Base-by-base conservation (phyloP, 768 basidiomycete species). In the Suillus subalutaceus region DNA sequence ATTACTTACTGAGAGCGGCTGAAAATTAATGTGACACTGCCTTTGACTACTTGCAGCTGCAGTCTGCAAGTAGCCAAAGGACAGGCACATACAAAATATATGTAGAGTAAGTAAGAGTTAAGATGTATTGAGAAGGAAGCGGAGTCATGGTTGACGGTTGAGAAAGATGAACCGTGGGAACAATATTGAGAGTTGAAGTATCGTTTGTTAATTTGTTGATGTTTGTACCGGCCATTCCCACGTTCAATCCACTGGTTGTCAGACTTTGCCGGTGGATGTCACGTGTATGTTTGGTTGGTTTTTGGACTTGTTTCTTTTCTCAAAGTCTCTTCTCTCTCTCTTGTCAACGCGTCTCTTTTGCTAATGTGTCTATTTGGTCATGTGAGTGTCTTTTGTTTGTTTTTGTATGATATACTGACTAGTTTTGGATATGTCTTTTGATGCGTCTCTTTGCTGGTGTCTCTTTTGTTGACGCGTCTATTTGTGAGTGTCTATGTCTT, bases 1-100 rank as follows among this genome's bases (percentile, higher is more conserved):
- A 26, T 26, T 26, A 26, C 26, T 26, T 26, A 26, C 26, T 26
- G 26, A 26, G 26, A 26, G 26, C 26, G 26, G 26, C 26, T 26
- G 44, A 46, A 46, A n/a, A 10, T 8, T n/a, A 46, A 6, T 46
- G 44, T 48, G 23, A 3, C 46, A 23, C 46, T 48, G 46, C 46
- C 46, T 48, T 48, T 48, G 46, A 48, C 46, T 6, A 48, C 46
- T 48, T 48, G 46, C 46, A 48, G n/a, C 46, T 48, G 46, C 46
- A 48, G 46, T 48, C 46, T 48, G 44, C 44, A 46, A 46, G 44
- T 46, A n/a, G 44, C 44, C 44, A 46, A 46, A 46, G 44, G 20
- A n/a, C 8, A 37, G 37, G 37, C 9, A 37, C 37, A 26, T 26
- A 26, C 26, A 26, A 26, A 26, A 26, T 26, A 26, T 26, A 26